phyloP scores from a whole-genome alignment of 164 flowering plant species.

The Tetrastigma voinierianum region DNA sequence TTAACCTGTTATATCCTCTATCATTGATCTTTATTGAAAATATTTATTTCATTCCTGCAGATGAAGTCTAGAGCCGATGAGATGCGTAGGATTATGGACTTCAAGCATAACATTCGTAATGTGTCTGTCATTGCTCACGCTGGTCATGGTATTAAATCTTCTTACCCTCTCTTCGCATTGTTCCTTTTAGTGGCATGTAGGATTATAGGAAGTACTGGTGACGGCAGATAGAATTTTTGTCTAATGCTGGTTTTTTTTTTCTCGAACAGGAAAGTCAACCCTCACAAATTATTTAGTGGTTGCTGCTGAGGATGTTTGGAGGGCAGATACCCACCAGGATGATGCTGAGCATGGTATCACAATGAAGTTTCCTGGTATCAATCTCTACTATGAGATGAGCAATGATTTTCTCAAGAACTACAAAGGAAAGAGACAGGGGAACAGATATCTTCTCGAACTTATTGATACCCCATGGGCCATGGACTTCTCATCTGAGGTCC shows the following conservation, averaged over 20 bases:
- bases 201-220: neutral
- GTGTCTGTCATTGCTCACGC: conserved; percentile 51
- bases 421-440: conserved; percentile 44
- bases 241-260: too few relatives aligned
- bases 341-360: conserved; percentile 67
- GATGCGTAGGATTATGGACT: conserved; percentile 40
- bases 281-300: conserved; percentile 65
- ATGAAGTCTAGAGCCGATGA: conserved; percentile 45
- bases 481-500: conserved; percentile 61
- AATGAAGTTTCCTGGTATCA: conserved; percentile 58
- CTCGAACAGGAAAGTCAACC: conserved; percentile 46
- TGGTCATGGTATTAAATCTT: conserved; percentile 36
- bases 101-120: conserved; percentile 35
- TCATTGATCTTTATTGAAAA: neutral
- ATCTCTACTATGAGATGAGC: conserved; percentile 52
- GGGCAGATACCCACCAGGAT: conserved; percentile 65
- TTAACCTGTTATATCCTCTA: neutral
- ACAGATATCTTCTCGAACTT: conserved; percentile 58
- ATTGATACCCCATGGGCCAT: conserved; percentile 60
- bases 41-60: conserved; percentile 16
- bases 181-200: conserved; percentile 2
- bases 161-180: neutral
- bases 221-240: too few relatives aligned
- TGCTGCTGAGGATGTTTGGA: conserved; percentile 54
- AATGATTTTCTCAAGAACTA: conserved; percentile 40